Conservation (phyloP, 768 basidiomycete genomes). For the Mycena alexandri region DNA sequence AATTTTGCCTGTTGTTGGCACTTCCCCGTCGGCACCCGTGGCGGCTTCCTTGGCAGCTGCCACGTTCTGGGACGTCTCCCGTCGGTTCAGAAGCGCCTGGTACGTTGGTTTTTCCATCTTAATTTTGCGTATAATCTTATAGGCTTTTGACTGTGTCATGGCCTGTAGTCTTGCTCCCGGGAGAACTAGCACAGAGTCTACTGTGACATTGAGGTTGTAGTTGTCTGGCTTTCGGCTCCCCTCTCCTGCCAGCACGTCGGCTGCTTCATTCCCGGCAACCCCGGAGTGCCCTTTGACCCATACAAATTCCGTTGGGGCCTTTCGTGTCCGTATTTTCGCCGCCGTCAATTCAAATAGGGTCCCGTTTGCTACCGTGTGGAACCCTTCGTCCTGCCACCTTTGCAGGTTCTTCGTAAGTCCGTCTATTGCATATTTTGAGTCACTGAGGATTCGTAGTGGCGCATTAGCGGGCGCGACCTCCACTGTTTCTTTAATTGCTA, state of each 20-base stretch:
- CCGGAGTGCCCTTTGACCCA: too few relatives aligned
- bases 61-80: too few relatives aligned
- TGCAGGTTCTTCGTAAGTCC: neutral
- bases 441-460: too few relatives aligned
- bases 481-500: neutral
- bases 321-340: too few relatives aligned
- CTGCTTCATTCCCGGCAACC: neutral
- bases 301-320: neutral
- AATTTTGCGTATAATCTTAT: neutral
- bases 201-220: neutral
- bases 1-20: too few relatives aligned
- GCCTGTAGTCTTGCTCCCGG: neutral
- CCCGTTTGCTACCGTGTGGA: neutral
- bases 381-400: neutral
- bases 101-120: neutral
- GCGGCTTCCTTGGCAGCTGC: too few relatives aligned
- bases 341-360: neutral
- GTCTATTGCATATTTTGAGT: neutral
- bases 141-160: neutral
- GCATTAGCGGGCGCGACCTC: neutral
- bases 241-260: neutral
- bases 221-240: neutral
- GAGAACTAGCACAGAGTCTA: neutral
- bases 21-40: too few relatives aligned
- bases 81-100: neutral